Conservation (phyloP, 345 rosid genomes). For the Citrus sp. region DNA sequence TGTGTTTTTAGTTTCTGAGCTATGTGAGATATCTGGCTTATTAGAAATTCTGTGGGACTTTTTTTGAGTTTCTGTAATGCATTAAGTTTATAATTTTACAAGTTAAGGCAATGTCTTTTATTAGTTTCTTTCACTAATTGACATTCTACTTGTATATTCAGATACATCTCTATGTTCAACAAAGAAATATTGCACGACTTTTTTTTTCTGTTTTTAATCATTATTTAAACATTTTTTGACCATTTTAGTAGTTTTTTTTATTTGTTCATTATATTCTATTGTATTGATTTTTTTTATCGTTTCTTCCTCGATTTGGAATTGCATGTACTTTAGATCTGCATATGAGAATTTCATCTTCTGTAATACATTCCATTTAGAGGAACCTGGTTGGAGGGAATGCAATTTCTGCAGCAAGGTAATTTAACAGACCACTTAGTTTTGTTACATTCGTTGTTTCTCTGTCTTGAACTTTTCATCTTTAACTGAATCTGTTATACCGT, state of each 20-base stretch:
- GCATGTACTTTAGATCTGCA: slow-evolving; percentile 48
- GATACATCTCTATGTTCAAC: neutral
- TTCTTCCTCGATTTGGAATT: neutral
- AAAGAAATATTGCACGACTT: neutral
- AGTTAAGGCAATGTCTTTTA: neutral
- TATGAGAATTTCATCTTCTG: slow-evolving; percentile 65
- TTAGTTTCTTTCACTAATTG: neutral
- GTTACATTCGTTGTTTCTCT: neutral
- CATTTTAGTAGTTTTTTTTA: neutral
- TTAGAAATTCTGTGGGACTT: neutral
- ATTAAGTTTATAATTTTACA: neutral
- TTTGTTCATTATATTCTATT: neutral
- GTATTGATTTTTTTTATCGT: neutral
- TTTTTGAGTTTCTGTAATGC: neutral
- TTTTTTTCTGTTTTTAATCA: neutral
- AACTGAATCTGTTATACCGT: slow-evolving; percentile 7
- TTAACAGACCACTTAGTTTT: neutral
- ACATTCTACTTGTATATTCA: neutral
- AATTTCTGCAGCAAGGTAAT: slow-evolving; percentile 58
- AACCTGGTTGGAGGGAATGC: slow-evolving; percentile 95
- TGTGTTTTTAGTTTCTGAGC: neutral
- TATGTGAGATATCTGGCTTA: neutral
- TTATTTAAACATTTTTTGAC: neutral
- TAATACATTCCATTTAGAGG: slow-evolving; percentile 66
- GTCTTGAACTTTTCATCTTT: slow-evolving; percentile 4